A percentile compares a stretch with the other conserved stretches of the same genome.
phyloP scores from a whole-genome alignment of 1,139 yeast genomes.

The Protomyces lactucae-debilis region DNA sequence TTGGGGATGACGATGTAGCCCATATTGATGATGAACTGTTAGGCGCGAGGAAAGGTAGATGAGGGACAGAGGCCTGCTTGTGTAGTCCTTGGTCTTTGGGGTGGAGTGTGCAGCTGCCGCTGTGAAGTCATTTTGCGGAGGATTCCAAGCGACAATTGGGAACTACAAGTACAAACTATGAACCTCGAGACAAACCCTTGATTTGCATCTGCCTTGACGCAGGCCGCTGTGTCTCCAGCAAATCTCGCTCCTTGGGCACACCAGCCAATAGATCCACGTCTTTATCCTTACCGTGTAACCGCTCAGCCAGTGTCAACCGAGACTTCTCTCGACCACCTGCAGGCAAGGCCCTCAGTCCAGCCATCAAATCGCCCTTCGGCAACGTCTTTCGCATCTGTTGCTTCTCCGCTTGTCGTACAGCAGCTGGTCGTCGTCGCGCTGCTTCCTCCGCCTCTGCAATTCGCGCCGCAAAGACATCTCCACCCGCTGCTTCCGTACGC shows the following conservation, averaged over 20 bases:
- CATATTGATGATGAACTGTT: not conserved
- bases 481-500: not conserved
- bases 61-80: too few relatives aligned
- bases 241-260: not conserved
- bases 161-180: too few relatives aligned
- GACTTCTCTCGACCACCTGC: not conserved
- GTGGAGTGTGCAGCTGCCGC: too few relatives aligned
- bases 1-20: conserved; percentile 13
- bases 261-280: not conserved
- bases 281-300: not conserved
- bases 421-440: not conserved
- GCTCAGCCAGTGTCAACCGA: not conserved
- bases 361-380: not conserved
- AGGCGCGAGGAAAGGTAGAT: not conserved
- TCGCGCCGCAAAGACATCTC: not conserved
- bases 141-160: too few relatives aligned
- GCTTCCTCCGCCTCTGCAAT: not conserved
- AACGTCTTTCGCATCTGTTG: not conserved
- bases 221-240: not conserved
- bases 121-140: too few relatives aligned
- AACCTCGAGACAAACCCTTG: too few relatives aligned
- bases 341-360: not conserved
- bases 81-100: too few relatives aligned
- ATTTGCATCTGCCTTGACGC: too few relatives aligned
- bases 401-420: not conserved